Percentiles rank a stretch among this genome's conserved stretches.
These are phyloP conservation scores for Camptophora hylomeconis DNA, from an alignment of 2,329 filamentous ascomycete genomes.

Conservation along the genomic window DNA sequence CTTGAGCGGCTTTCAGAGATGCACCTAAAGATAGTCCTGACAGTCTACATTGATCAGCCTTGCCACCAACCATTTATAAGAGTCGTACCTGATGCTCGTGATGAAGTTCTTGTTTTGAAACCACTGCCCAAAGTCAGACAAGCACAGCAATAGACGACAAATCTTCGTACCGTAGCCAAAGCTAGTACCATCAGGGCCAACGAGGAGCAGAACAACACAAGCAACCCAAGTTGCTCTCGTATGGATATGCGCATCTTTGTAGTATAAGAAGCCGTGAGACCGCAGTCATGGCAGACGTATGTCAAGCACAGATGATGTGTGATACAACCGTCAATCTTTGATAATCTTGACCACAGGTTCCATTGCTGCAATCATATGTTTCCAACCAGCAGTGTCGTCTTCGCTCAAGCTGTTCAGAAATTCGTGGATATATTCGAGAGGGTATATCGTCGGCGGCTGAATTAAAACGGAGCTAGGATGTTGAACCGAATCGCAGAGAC, in stretches of 20 bases:
- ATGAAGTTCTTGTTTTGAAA: constrained; percentile 50
- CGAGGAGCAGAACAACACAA: constrained; percentile 65
- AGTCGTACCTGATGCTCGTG: constrained; percentile 41
- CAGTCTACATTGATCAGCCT: too few species aligned
- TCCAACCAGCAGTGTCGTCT: too few species aligned
- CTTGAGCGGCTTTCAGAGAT: constrained; percentile 71
- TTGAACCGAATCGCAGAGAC: too few species aligned
- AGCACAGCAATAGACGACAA: constrained; percentile 38
- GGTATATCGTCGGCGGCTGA: too few species aligned
- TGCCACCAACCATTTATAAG: constrained; percentile 22
- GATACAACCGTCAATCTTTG: too few species aligned
- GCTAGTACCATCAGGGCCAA: constrained; percentile 65
- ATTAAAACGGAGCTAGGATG: too few species aligned
- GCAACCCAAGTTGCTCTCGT: constrained; percentile 68
- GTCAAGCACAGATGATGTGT: too few species aligned
- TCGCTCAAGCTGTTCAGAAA: too few species aligned
- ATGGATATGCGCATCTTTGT: constrained; percentile 67
- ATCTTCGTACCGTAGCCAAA: constrained; percentile 48
- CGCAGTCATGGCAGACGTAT: too few species aligned
- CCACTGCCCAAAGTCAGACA: constrained; percentile 39
- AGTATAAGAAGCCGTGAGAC: constrained; percentile 1
- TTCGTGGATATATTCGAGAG: too few species aligned
- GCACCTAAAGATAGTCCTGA: constrained; percentile 63
- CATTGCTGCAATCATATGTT: too few species aligned
- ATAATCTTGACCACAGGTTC: too few species aligned